These are phyloP conservation scores for Fragaria iinumae DNA, from an alignment of 306 rosid species.

Conservation along the genomic window DNA sequence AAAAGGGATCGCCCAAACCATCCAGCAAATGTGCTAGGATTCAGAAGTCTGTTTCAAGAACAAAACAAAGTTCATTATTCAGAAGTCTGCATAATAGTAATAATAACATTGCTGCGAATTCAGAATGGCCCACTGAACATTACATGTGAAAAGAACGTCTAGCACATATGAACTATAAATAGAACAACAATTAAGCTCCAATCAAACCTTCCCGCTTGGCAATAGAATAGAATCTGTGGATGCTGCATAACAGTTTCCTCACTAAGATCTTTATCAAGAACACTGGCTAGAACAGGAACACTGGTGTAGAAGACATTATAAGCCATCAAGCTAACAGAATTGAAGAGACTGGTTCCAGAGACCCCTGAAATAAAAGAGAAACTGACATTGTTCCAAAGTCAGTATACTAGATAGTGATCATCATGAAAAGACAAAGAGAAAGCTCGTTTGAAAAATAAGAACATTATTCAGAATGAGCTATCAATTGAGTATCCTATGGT, in stretches of 20 bases:
- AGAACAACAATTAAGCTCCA: slow-evolving; percentile 18
- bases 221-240: slow-evolving; percentile 97
- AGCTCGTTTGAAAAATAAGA: slow-evolving; percentile 14
- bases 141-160: not conserved
- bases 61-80: slow-evolving; percentile 12
- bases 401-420: slow-evolving; percentile 25
- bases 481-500: not conserved
- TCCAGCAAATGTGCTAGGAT: slow-evolving; percentile 98
- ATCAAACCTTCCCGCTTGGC: slow-evolving; percentile 96
- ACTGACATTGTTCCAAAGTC: slow-evolving; percentile 56
- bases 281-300: slow-evolving; percentile 89
- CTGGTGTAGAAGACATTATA: slow-evolving; percentile 99
- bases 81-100: not conserved
- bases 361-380: slow-evolving; percentile 98
- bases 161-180: not conserved
- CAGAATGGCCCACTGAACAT: not conserved
- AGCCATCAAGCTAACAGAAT: slow-evolving; percentile 99
- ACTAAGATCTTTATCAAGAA: slow-evolving; percentile 93
- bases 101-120: not conserved
- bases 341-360: slow-evolving; percentile 98
- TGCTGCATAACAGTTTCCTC: slow-evolving; percentile 98
- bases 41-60: slow-evolving; percentile 70
- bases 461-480: slow-evolving; percentile 7
- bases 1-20: slow-evolving; percentile 97
- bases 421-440: not conserved